Percentiles rank a stretch among this genome's conserved stretches.
Conservation (phyloP, 352 stramenopile species). For the Globisporangium megalacanthum region DNA sequence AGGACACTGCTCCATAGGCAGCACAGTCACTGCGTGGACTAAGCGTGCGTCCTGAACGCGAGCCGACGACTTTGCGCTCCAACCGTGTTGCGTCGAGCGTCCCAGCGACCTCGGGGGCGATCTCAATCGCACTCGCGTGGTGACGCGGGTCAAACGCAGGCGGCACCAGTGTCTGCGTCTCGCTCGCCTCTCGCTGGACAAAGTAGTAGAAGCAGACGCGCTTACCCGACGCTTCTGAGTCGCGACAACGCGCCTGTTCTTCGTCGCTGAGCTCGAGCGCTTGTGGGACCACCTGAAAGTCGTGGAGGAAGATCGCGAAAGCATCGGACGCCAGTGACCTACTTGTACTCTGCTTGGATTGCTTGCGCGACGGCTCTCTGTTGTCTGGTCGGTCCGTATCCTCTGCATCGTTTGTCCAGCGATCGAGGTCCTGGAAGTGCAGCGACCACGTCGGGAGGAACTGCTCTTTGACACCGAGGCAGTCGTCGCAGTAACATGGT, state of each 20-base stretch:
- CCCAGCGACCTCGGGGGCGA: slow-evolving; percentile 16
- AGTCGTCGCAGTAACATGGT: slow-evolving; percentile 49
- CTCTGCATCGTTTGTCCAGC: slow-evolving; percentile 20
- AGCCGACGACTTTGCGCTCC: too few species aligned
- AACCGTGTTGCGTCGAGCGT: too few species aligned
- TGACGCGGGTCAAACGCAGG: slow-evolving; percentile 24
- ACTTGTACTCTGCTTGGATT: not conserved
- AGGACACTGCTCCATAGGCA: not conserved
- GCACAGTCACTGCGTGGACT: not conserved
- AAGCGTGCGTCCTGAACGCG: too few species aligned
- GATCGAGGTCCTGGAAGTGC: slow-evolving; percentile 47
- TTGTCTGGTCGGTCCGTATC: not conserved
- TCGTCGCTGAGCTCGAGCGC: slow-evolving; percentile 6
- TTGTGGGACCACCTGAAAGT: slow-evolving; percentile 19
- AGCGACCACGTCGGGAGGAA: slow-evolving; percentile 45
- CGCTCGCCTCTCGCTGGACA: slow-evolving; percentile 1
- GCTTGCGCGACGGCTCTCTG: not conserved
- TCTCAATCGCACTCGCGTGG: slow-evolving; percentile 31
- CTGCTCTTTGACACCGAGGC: slow-evolving; percentile 31
- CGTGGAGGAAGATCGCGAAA: slow-evolving; percentile 25
- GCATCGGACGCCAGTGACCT: slow-evolving; percentile 9
- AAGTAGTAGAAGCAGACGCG: slow-evolving; percentile 27
- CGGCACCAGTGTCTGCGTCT: not conserved
- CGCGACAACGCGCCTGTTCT: not conserved
- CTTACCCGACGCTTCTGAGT: not conserved